Percentiles rank a stretch among this genome's conserved stretches.
phyloP scores from a whole-genome alignment of 257 asterid species.

The Lycium ferocissimum region DNA sequence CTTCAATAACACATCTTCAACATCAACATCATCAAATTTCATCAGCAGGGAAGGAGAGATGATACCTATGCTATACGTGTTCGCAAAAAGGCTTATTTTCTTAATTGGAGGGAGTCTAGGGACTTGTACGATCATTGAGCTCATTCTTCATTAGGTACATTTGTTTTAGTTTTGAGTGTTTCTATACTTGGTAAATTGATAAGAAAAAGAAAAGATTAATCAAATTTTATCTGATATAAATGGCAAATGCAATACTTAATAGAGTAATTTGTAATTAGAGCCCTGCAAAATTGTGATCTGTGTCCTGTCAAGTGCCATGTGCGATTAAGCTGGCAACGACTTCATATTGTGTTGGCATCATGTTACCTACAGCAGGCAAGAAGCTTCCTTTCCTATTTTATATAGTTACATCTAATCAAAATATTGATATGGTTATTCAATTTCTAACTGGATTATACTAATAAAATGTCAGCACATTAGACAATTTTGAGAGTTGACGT shows the following conservation, averaged over 20 bases:
- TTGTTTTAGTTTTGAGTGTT: not conserved
- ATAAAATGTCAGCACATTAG: not conserved
- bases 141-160: not conserved
- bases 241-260: not conserved
- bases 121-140: not conserved
- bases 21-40: too few species aligned
- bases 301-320: constrained; percentile 8
- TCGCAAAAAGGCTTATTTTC: not conserved
- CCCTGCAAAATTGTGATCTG: not conserved
- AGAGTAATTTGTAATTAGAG: not conserved
- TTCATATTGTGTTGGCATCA: not conserved
- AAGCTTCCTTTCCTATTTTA: not conserved
- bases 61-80: too few species aligned
- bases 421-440: not conserved
- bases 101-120: not conserved
- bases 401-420: not conserved
- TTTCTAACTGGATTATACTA: not conserved
- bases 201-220: not conserved
- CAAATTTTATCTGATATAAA: too few species aligned
- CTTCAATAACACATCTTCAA: too few species aligned
- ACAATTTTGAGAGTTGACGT: not conserved
- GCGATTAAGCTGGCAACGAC: not conserved
- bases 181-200: not conserved
- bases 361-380: not conserved
- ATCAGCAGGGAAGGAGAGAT: too few species aligned